Base-by-base conservation (phyloP, 345 rosid species). In the Clarkia xantiana region DNA sequence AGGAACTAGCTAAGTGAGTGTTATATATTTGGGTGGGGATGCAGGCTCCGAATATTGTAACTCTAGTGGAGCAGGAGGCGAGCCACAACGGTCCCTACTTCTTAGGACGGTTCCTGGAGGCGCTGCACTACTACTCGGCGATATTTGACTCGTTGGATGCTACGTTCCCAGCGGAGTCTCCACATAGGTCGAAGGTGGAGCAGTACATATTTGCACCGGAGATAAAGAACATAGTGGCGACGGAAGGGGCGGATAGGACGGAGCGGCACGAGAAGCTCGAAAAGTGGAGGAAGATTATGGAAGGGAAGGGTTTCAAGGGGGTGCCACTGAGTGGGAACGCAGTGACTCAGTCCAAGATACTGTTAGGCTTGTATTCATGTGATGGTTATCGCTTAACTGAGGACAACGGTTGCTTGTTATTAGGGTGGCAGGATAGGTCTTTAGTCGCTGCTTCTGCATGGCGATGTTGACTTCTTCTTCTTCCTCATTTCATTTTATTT, bases 301-400 rank as follows among this genome's bases (percentile, higher is more conserved):
- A 81, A 50, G 77, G 79, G 11, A 74, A 75, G 61, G 88, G 88
- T 48, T 80, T 76, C 57, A 72, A 58, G 49, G 73, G 73, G 9
- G 76, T 80, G 17, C 57, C 81, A 1, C 48, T 80, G 42, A 80
- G 84, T 59, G 67, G 75, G 49, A 76, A 80, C 52, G 88, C 81
- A 10, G 76, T 80, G 60, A 80, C 82, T 4, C 88, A 80, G 51
- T 77, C 84, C 8, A 77, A 66, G 68, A 72, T 74, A 15, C 54
- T 80, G 52, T 58, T 80, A 10, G 83, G 77, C 15, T 57, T 80
- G 47, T 80, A 80, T 49, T 66, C 83, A 0, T 67, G 81, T 20
- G 87, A 77, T 44, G 83, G 87, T n/a, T 80, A 77, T 47, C 61
- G 83, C 46, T 62, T 80, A 70, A 77, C 80, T 4, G 87, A 80